These are phyloP conservation scores for Lagerstroemia fauriei DNA, from an alignment of 441 rosid species.

Conservation along the genomic window DNA sequence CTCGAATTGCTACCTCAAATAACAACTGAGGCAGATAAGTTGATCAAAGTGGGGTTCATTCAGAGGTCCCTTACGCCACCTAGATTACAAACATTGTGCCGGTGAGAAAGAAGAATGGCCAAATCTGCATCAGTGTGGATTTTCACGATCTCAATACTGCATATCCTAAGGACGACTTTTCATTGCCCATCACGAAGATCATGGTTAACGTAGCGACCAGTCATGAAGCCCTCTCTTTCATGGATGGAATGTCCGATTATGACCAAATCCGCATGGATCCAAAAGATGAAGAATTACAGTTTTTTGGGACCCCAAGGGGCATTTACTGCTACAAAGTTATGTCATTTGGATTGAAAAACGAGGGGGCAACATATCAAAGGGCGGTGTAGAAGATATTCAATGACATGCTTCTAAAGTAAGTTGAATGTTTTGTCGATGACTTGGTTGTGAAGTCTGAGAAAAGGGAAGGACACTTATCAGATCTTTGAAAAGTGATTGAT, in stretches of 20 bases:
- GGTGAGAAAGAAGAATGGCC: neutral
- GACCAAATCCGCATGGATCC: neutral
- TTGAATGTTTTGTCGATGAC: too few relatives aligned
- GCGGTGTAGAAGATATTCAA: too few relatives aligned
- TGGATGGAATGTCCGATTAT: too few relatives aligned
- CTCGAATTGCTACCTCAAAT: too few relatives aligned
- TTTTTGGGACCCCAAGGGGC: neutral
- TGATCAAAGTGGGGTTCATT: neutral
- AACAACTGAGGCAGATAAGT: too few relatives aligned
- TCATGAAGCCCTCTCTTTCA: too few relatives aligned
- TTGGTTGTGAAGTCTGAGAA: too few relatives aligned
- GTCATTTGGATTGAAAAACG: neutral
- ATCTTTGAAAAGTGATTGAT: neutral
- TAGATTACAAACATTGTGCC: conserved; percentile 4
- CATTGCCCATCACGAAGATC: neutral
- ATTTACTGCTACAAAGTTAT: neutral
- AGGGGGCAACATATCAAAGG: too few relatives aligned
- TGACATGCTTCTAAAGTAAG: too few relatives aligned
- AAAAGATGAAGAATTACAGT: neutral
- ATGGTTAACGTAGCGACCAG: neutral
- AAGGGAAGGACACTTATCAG: neutral
- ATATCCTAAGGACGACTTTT: neutral
- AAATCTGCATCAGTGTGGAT: neutral
- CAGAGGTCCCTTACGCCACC: neutral
- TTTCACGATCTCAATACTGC: conserved; percentile 5